Conservation (phyloP, 352 stramenopile genomes). For the Phytophthora aleatoria region DNA sequence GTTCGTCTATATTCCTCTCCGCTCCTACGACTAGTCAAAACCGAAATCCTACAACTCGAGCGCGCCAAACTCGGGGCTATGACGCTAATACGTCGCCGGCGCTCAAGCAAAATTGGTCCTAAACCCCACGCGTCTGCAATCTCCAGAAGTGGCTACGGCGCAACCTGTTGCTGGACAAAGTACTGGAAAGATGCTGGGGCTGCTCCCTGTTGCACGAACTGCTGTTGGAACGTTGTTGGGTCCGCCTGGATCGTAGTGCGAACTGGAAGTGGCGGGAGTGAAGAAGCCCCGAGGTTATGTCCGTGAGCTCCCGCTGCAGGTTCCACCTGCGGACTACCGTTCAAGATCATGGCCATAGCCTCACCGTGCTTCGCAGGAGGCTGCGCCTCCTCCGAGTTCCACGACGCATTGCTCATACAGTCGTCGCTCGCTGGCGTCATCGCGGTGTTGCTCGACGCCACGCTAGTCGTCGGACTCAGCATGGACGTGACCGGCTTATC, state of each 20-base stretch:
- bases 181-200: conserved; percentile 22
- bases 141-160: conserved; percentile 16
- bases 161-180: conserved; percentile 27
- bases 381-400: conserved; percentile 38
- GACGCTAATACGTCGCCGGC: conserved; percentile 11
- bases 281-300: conserved; percentile 7
- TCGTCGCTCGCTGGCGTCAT: conserved; percentile 39
- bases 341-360: conserved; percentile 79
- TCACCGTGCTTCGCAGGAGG: conserved; percentile 40
- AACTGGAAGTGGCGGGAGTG: conserved; percentile 22
- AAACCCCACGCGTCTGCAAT: not conserved
- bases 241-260: conserved; percentile 19
- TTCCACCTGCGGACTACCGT: conserved; percentile 55
- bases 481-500: conserved; percentile 19
- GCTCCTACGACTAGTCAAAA: conserved; percentile 34
- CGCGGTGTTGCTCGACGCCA: conserved; percentile 29
- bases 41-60: conserved; percentile 21
- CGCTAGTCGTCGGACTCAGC: conserved; percentile 36
- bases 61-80: not conserved
- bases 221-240: conserved; percentile 11
- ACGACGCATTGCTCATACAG: conserved; percentile 41
- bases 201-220: conserved; percentile 20
- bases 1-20: conserved; percentile 35
- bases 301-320: conserved; percentile 22
- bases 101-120: conserved; percentile 21